phyloP scores from a whole-genome alignment of 805 yeast genomes.

The Kuraishia floccosa region DNA sequence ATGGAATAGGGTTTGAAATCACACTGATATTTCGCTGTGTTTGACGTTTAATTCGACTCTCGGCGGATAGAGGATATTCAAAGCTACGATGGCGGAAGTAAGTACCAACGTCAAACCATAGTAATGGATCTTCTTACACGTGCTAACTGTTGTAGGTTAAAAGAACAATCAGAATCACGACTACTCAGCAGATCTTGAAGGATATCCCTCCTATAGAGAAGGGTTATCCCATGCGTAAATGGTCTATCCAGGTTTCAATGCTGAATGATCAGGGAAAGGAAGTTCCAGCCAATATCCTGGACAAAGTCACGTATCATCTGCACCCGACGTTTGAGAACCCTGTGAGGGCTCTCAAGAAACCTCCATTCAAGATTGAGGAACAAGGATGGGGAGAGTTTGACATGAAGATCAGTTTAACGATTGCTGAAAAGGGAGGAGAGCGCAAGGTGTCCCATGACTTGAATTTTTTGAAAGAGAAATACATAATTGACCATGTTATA shows the following conservation, averaged over 20 bases:
- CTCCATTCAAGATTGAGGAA: constrained; percentile 82
- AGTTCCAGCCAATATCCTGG: constrained; percentile 79
- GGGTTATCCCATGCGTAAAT: constrained; percentile 87
- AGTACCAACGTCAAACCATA: too few relatives aligned
- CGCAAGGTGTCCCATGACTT: constrained; percentile 80
- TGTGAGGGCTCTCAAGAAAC: constrained; percentile 62
- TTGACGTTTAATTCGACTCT: too few relatives aligned
- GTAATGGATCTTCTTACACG: too few relatives aligned
- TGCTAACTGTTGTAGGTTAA: too few relatives aligned
- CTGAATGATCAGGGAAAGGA: constrained; percentile 75
- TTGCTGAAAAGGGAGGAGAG: constrained; percentile 84
- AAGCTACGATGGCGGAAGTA: too few relatives aligned
- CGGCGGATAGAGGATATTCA: too few relatives aligned
- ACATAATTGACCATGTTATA: constrained; percentile 67
- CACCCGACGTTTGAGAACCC: constrained; percentile 96
- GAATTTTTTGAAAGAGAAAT: constrained; percentile 70
- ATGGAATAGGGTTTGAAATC: too few relatives aligned
- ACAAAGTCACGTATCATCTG: constrained; percentile 83
- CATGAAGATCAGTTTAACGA: constrained; percentile 64
- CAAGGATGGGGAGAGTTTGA: constrained; percentile 99
- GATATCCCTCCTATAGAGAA: constrained; percentile 81
- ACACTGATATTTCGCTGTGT: too few relatives aligned
- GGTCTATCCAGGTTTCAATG: constrained; percentile 73
- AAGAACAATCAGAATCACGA: constrained; percentile 81
- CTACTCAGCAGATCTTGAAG: constrained; percentile 71